Conservation (phyloP, 768 basidiomycete genomes). For the Chalciporus pseudorubinellus region DNA sequence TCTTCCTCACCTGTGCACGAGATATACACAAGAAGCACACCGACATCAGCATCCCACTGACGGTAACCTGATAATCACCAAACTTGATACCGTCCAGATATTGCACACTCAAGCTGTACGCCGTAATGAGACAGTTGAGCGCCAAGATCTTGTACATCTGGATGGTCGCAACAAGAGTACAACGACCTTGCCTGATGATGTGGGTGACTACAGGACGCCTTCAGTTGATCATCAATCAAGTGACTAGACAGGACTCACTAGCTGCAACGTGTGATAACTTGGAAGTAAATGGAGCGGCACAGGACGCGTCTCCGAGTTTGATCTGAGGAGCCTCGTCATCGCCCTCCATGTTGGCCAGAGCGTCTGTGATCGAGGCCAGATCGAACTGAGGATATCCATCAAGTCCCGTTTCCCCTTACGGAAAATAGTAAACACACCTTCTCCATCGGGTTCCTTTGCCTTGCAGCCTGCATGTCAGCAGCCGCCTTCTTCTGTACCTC, state of each 20-base stretch:
- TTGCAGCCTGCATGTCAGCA: slow-evolving; percentile 58
- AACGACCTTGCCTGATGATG: slow-evolving; percentile 97
- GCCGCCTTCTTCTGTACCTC: slow-evolving; percentile 82
- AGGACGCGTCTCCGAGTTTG: slow-evolving; percentile 98
- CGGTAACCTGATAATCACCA: slow-evolving; percentile 97
- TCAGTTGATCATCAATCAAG: neutral
- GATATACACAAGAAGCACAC: slow-evolving; percentile 99
- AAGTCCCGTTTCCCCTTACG: neutral
- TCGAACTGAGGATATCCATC: slow-evolving; percentile 58
- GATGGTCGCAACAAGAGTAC: slow-evolving; percentile 96
- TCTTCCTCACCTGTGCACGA: slow-evolving; percentile 76
- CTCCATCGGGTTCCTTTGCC: slow-evolving; percentile 86
- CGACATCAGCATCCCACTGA: slow-evolving; percentile 91
- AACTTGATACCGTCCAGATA: slow-evolving; percentile 99
- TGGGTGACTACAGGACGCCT: slow-evolving; percentile 67
- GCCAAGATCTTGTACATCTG: slow-evolving; percentile 99
- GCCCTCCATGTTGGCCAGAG: slow-evolving; percentile 89
- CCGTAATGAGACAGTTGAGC: slow-evolving; percentile 95
- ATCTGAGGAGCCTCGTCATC: slow-evolving; percentile 96
- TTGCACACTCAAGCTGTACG: slow-evolving; percentile 96
- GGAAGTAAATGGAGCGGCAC: slow-evolving; percentile 97
- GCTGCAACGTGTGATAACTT: slow-evolving; percentile 97
- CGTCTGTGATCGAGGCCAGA: slow-evolving; percentile 72
- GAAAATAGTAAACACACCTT: slow-evolving; percentile 51
- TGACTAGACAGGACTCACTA: slow-evolving; percentile 51